Conservation (phyloP, 2,329 filamentous ascomycete genomes). For the Colletotrichum navitas region DNA sequence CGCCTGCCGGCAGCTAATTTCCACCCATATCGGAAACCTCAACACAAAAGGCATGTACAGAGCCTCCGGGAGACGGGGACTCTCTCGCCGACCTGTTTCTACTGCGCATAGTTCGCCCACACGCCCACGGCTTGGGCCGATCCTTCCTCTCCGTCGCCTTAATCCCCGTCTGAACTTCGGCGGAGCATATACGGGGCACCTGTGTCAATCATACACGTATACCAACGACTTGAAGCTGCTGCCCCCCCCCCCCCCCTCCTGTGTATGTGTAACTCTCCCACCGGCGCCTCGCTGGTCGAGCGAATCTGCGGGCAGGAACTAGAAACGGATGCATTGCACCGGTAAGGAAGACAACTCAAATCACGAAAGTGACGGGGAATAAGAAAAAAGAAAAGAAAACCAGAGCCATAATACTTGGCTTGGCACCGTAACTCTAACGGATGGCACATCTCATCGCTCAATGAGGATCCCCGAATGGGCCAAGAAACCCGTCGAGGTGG, state of each 20-base stretch:
- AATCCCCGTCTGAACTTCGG: slow-evolving; percentile 18
- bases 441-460: not conserved
- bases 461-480: slow-evolving; percentile 2
- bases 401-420: not conserved
- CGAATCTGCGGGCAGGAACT: not conserved
- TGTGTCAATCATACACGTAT: not conserved
- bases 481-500: slow-evolving; percentile 2
- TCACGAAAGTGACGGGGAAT: too few relatives aligned
- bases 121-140: not conserved
- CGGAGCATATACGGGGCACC: not conserved
- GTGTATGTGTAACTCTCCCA: not conserved
- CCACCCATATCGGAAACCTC: slow-evolving; percentile 2
- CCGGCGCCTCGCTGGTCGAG: not conserved
- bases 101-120: slow-evolving; percentile 1
- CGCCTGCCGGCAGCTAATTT: not conserved
- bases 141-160: not conserved
- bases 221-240: not conserved
- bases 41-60: not conserved
- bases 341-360: not conserved
- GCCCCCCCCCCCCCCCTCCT: not conserved
- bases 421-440: not conserved
- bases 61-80: not conserved
- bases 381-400: not conserved
- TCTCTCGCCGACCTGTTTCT: not conserved
- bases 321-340: not conserved